phyloP scores from a whole-genome alignment of 108 stramenopile genomes.

The Nitzschia putrida region DNA sequence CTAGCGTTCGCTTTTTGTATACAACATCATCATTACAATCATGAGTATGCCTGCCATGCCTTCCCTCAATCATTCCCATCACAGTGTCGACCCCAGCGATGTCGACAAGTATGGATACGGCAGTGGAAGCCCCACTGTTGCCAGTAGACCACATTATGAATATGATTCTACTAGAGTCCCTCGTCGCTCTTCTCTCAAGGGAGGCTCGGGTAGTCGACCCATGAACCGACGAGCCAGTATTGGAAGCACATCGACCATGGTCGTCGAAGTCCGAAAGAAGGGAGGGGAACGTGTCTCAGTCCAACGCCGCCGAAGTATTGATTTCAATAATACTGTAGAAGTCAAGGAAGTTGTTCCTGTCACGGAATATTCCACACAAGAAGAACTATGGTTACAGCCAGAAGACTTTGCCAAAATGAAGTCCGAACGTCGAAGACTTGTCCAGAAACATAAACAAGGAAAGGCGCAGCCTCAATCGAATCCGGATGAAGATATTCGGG shows the following conservation, averaged over 20 bases:
- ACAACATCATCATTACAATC: not conserved
- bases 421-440: slow-evolving; percentile 9
- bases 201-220: not conserved
- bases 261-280: slow-evolving; percentile 11
- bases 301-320: slow-evolving; percentile 27
- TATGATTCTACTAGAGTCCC: slow-evolving; percentile 21
- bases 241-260: not conserved
- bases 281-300: slow-evolving; percentile 22
- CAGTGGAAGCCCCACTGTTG: not conserved
- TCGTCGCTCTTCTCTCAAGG: slow-evolving; percentile 33
- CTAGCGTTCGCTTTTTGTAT: not conserved
- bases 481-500: slow-evolving; percentile 35
- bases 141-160: not conserved
- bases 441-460: slow-evolving; percentile 16
- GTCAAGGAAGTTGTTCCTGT: slow-evolving; percentile 33
- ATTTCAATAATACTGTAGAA: slow-evolving; percentile 14
- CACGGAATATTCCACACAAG: not conserved
- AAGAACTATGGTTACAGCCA: slow-evolving; percentile 31
- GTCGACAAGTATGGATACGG: not conserved
- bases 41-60: not conserved
- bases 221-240: slow-evolving; percentile 13
- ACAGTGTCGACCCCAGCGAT: not conserved
- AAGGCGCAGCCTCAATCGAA: slow-evolving; percentile 1
- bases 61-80: not conserved
- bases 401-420: slow-evolving; percentile 35